These are phyloP conservation scores for Starmerella apicola DNA, from an alignment of 805 yeast species.

Conservation along the genomic window DNA sequence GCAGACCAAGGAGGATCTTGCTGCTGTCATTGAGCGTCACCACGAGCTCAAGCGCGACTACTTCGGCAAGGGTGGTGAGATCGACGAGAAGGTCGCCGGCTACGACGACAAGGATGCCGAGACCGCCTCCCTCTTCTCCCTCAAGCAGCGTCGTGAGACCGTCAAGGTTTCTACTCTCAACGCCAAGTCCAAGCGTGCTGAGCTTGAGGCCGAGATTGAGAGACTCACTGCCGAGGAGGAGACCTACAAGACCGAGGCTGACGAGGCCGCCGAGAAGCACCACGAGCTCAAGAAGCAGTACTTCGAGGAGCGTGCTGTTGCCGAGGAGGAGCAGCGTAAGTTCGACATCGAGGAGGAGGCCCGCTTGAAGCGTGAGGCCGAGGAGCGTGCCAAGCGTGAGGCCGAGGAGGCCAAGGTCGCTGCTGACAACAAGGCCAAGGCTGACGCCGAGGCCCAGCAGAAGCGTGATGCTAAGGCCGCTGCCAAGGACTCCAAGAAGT, in stretches of 20 bases:
- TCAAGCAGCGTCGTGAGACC: constrained; percentile 39
- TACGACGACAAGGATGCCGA: constrained; percentile 21
- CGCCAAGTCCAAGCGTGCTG: constrained; percentile 14
- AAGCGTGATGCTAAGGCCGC: constrained; percentile 10
- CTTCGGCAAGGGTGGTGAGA: constrained; percentile 16
- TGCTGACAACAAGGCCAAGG: constrained; percentile 7
- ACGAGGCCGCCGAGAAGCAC: constrained; percentile 25
- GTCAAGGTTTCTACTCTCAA: constrained; percentile 16
- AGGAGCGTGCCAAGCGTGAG: constrained; percentile 14
- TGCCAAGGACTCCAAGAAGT: not conserved
- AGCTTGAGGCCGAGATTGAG: constrained; percentile 11
- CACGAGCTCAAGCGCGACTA: constrained; percentile 20
- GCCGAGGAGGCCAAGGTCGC: constrained; percentile 14
- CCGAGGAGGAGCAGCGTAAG: constrained; percentile 19
- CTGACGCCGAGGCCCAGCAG: constrained; percentile 15
- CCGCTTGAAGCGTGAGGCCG: constrained; percentile 19
- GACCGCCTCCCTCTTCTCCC: constrained; percentile 28
- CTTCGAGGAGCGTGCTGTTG: constrained; percentile 22
- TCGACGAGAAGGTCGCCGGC: constrained; percentile 22
- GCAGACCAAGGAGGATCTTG: constrained; percentile 20
- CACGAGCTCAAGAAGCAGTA: constrained; percentile 25
- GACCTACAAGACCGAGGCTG: constrained; percentile 19
- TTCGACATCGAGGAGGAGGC: constrained; percentile 18
- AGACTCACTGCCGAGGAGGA: constrained; percentile 14
- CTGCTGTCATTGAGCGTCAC: constrained; percentile 19